Percentiles rank a stretch among this genome's conserved stretches.
phyloP scores from a whole-genome alignment of 306 rosid genomes.

The Gastrolobium bilobum region DNA sequence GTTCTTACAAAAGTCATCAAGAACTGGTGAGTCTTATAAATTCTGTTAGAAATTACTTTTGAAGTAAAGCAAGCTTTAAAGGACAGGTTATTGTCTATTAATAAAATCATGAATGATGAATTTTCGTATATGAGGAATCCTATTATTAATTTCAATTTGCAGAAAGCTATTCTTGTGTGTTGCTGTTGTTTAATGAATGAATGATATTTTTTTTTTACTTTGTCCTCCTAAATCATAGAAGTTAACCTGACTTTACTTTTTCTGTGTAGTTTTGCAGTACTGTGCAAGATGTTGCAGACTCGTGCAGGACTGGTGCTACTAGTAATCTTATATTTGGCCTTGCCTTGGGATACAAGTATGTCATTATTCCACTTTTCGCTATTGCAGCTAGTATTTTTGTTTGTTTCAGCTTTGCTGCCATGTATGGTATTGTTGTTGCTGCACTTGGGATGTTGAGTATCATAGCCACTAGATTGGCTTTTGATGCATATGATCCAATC shows the following conservation, averaged over 20 bases:
- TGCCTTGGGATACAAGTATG: slow-evolving; percentile 99
- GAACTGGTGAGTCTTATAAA: slow-evolving; percentile 66
- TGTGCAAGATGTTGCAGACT: slow-evolving; percentile 97
- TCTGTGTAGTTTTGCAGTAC: slow-evolving; percentile 67
- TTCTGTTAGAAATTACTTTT: neutral
- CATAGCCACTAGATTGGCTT: slow-evolving; percentile 95
- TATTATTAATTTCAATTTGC: slow-evolving; percentile 50
- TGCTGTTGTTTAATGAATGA: slow-evolving; percentile 56
- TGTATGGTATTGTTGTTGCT: slow-evolving; percentile 97
- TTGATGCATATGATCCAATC: slow-evolving; percentile 97
- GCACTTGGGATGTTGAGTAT: slow-evolving; percentile 99
- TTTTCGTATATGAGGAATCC: slow-evolving; percentile 4
- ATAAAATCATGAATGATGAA: neutral
- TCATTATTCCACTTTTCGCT: slow-evolving; percentile 95
- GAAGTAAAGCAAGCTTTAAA: neutral
- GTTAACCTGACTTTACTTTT: neutral
- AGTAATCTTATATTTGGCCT: slow-evolving; percentile 96
- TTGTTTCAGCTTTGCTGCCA: slow-evolving; percentile 95
- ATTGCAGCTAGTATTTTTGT: slow-evolving; percentile 89
- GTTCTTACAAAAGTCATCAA: slow-evolving; percentile 59
- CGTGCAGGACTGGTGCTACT: slow-evolving; percentile 99
- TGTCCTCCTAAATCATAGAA: neutral
- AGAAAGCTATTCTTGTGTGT: slow-evolving; percentile 94
- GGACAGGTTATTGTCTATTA: neutral
- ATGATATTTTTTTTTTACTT: neutral